phyloP scores from a whole-genome alignment of 306 rosid genomes.

The Dicorynia guianensis region DNA sequence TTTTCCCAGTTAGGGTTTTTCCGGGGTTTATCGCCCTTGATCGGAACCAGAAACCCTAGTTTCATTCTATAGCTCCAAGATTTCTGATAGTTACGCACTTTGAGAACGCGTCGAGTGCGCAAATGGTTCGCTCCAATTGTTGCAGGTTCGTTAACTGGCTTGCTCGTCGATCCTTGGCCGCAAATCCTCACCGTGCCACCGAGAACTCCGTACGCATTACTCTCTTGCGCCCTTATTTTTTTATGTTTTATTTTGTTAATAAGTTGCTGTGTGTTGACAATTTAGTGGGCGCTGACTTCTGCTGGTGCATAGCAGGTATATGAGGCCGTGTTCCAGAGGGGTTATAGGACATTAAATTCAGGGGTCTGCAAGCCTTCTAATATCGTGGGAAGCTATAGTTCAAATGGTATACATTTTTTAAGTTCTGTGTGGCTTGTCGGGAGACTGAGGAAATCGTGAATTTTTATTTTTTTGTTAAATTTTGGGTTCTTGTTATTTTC shows the following conservation, averaged over 20 bases:
- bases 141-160: constrained; percentile 55
- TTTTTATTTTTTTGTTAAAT: not conserved
- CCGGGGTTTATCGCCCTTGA: constrained; percentile 56
- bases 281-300: not conserved
- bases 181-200: constrained; percentile 33
- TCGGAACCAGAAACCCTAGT: constrained; percentile 31
- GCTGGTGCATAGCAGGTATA: constrained; percentile 48
- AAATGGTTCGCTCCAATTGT: constrained; percentile 85
- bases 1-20: constrained; percentile 60
- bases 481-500: constrained; percentile 14
- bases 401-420: constrained; percentile 49
- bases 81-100: not conserved
- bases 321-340: constrained; percentile 51
- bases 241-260: not conserved
- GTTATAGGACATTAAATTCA: constrained; percentile 57
- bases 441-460: not conserved
- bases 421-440: no score
- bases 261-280: constrained; percentile 9
- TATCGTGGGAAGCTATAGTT: constrained; percentile 42
- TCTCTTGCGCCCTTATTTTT: not conserved
- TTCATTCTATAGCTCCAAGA: not conserved
- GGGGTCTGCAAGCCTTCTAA: constrained; percentile 50
- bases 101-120: not conserved
- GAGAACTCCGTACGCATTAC: constrained; percentile 38
- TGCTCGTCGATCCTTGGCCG: constrained; percentile 60